Percentiles rank a stretch among this genome's conserved stretches.
These are phyloP conservation scores for Gliomastix tumulicola DNA, from an alignment of 2,329 filamentous ascomycete species.

Conservation along the genomic window DNA sequence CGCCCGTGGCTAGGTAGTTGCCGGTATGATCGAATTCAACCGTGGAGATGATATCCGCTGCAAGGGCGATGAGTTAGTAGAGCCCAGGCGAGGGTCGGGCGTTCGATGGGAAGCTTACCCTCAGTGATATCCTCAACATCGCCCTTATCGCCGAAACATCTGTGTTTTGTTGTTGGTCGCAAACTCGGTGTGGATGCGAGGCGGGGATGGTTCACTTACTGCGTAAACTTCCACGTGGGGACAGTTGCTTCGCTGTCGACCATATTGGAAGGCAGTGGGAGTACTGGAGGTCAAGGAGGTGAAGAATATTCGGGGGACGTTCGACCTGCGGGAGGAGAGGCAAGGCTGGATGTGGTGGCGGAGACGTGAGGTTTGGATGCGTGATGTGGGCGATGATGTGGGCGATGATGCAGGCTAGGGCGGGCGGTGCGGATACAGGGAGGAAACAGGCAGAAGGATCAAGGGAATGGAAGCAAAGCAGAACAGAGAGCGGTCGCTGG, in stretches of 20 bases:
- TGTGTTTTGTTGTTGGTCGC: slow-evolving; percentile 27
- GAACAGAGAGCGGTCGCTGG: too few species aligned
- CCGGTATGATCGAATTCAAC: slow-evolving; percentile 88
- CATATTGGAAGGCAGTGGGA: slow-evolving; percentile 58
- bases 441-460: too few species aligned
- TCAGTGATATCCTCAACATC: slow-evolving; percentile 99
- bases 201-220: slow-evolving; percentile 63
- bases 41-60: slow-evolving; percentile 86
- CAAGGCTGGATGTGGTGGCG: too few species aligned
- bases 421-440: too few species aligned
- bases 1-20: slow-evolving; percentile 84
- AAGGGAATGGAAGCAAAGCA: too few species aligned
- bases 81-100: slow-evolving; percentile 7
- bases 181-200: slow-evolving; percentile 1
- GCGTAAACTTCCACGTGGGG: slow-evolving; percentile 99
- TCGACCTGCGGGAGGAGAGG: too few species aligned
- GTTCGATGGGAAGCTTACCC: slow-evolving; percentile 45
- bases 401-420: too few species aligned
- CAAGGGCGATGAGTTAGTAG: slow-evolving; percentile 12
- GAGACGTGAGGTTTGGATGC: too few species aligned
- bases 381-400: too few species aligned
- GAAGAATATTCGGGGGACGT: too few species aligned
- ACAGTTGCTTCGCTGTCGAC: slow-evolving; percentile 91
- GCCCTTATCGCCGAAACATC: slow-evolving; percentile 99
- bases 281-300: slow-evolving; percentile 14